Conservation (phyloP, 345 rosid genomes). For the Lepidium sativum region DNA sequence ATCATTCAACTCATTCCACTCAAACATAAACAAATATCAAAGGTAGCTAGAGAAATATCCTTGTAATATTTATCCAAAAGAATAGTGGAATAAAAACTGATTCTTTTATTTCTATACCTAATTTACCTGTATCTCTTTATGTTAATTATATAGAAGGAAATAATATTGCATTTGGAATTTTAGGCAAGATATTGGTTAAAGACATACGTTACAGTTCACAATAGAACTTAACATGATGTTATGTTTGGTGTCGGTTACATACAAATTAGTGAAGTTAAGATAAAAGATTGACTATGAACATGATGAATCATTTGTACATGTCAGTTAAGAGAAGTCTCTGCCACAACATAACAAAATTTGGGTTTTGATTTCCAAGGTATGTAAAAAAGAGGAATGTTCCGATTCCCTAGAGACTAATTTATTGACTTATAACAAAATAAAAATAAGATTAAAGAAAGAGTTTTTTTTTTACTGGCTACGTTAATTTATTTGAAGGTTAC, state of each 20-base stretch:
- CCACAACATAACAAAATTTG: constrained; percentile 19
- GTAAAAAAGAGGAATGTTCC: constrained; percentile 33
- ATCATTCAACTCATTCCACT: background rate
- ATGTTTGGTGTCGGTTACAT: constrained; percentile 11
- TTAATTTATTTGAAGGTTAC: too few relatives aligned
- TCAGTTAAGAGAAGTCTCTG: constrained; percentile 26
- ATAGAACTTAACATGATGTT: constrained; percentile 10
- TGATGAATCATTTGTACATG: constrained; percentile 9
- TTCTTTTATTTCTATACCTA: background rate
- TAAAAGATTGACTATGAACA: constrained; percentile 12
- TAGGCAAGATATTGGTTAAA: background rate
- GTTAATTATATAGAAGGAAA: too few relatives aligned
- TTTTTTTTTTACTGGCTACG: background rate
- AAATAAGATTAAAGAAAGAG: background rate
- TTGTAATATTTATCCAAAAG: too few relatives aligned
- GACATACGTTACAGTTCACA: constrained; percentile 6
- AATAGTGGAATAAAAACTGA: too few relatives aligned
- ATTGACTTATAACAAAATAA: constrained; percentile 24
- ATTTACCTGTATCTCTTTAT: background rate
- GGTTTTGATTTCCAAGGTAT: constrained; percentile 24
- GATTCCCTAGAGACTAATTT: constrained; percentile 24
- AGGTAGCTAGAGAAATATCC: background rate
- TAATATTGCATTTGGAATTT: background rate
- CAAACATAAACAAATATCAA: background rate
- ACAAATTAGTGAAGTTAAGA: constrained; percentile 4